phyloP scores from a whole-genome alignment of 805 yeast genomes.

The Wickerhamomyces silvicola region DNA sequence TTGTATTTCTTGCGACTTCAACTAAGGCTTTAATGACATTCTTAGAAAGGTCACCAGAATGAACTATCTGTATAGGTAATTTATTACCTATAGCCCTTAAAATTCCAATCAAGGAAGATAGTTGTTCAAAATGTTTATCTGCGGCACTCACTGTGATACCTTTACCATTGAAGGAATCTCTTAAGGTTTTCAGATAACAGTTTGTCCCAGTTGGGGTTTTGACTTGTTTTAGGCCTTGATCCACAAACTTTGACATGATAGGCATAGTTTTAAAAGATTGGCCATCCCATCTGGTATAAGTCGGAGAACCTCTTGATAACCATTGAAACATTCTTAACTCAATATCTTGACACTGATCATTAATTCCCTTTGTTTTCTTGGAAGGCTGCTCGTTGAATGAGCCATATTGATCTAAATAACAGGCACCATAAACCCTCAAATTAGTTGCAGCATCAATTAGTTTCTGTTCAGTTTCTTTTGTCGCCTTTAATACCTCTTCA shows the following conservation, averaged over 20 bases:
- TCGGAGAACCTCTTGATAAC: conserved; percentile 30
- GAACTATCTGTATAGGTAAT: conserved; percentile 37
- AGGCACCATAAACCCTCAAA: conserved; percentile 22
- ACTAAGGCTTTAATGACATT: conserved; percentile 26
- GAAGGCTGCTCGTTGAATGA: conserved; percentile 2
- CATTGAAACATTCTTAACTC: conserved; percentile 34
- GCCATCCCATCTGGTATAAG: conserved; percentile 35
- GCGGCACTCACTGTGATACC: conserved; percentile 28
- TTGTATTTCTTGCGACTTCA: conserved; percentile 24
- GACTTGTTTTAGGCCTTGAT: conserved; percentile 18
- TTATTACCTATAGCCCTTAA: conserved; percentile 28
- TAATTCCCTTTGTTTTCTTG: conserved; percentile 2
- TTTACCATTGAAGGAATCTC: conserved; percentile 25
- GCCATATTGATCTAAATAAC: conserved; percentile 20
- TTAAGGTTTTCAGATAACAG: conserved; percentile 23
- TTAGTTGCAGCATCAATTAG: conserved; percentile 21
- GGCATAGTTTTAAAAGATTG: conserved; percentile 10
- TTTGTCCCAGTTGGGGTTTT: conserved; percentile 10
- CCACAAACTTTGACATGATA: conserved; percentile 10
- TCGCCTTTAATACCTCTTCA: conserved; percentile 12
- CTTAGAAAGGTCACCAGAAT: conserved; percentile 27
- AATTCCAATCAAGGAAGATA: conserved; percentile 33
- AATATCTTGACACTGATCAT: conserved; percentile 24
- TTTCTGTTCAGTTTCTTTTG: conserved; percentile 17
- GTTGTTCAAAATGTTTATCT: conserved; percentile 23